Percentiles rank a stretch among this genome's conserved stretches.
Conservation (phyloP, 169 alveolate genomes). For the Perkinsus chesapeaki region DNA sequence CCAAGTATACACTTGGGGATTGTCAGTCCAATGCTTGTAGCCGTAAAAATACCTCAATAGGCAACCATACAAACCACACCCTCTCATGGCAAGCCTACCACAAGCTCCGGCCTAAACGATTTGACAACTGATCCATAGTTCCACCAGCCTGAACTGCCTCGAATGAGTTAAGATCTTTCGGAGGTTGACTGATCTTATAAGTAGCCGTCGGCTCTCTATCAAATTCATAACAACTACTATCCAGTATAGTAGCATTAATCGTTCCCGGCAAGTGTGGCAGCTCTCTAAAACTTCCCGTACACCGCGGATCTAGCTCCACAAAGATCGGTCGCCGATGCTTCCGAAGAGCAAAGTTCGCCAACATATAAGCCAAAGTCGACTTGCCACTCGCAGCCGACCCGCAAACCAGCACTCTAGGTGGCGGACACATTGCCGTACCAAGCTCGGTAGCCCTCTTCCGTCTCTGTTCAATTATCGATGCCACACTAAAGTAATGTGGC, state of each 20-base stretch:
- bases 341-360: conserved; percentile 33
- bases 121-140: background rate
- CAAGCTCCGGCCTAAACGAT: background rate
- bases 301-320: conserved; percentile 33
- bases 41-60: background rate
- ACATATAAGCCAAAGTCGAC: conserved; percentile 29
- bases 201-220: background rate
- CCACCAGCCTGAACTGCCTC: background rate
- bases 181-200: background rate
- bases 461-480: conserved; percentile 26
- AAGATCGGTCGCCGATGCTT: conserved; percentile 24
- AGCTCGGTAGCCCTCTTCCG: conserved; percentile 25
- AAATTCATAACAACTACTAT: background rate
- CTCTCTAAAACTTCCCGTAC: conserved; percentile 28
- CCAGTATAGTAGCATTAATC: conserved; percentile 29
- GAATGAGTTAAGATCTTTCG: background rate
- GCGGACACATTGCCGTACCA: conserved; percentile 16
- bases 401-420: conserved; percentile 30
- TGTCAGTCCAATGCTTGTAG: background rate
- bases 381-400: conserved; percentile 37
- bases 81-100: background rate
- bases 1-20: background rate
- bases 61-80: background rate
- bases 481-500: conserved; percentile 34
- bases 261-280: conserved; percentile 35